Base-by-base conservation (phyloP, 202 grass and related monocot species). In the Bolboschoenoplectus hybrid region DNA sequence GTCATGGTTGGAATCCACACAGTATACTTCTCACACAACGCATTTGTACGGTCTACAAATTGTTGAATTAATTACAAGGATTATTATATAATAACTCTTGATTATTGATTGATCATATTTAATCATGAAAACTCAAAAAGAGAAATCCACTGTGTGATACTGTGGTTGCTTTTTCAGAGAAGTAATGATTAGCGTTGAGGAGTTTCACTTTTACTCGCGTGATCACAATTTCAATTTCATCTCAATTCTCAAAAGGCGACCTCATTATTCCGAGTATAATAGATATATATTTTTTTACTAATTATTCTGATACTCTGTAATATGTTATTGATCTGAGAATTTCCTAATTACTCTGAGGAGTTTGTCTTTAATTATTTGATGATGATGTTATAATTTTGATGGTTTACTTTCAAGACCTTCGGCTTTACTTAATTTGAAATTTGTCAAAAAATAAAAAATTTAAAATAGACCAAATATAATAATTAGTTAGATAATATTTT, bases 171-270 rank as follows among this genome's bases (percentile, higher is more conserved):
- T 83, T 83, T 83, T 63, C 69, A 63, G 45, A 5, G 34, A 13
- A 3, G 81, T 69, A 50, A 83, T 83, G 45, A 83, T 83, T 83
- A 83, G 19, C 19, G 10, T 65, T 4, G 60, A 68, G 9, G 19
- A 43, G 13, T 26, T 26, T 26, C 26, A 26, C 26, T 63, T 74
- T 75, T 78, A 58, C 52, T 78, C 51, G 81, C 81, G 63, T 83
- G 81, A 70, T 83, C 19, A 70, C 2, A 63, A 20, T 83, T 70
- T 63, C 26, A 26, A 26, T 26, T 26, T 26, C 26, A 26, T 26
- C 26, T 26, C 26, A 26, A 26, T 53, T 83, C 61, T 83, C 81
- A 67, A 83, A 65, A 82, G 61, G 41, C 14, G 1, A 67, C 16
- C 14, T 67, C 81, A 83, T 20, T 82, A 2, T 3, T 67, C 34